Evolutionary conservation across 768 basidiomycete genomes (phyloP).

Genomic region (Amanita rubescens): DNA sequence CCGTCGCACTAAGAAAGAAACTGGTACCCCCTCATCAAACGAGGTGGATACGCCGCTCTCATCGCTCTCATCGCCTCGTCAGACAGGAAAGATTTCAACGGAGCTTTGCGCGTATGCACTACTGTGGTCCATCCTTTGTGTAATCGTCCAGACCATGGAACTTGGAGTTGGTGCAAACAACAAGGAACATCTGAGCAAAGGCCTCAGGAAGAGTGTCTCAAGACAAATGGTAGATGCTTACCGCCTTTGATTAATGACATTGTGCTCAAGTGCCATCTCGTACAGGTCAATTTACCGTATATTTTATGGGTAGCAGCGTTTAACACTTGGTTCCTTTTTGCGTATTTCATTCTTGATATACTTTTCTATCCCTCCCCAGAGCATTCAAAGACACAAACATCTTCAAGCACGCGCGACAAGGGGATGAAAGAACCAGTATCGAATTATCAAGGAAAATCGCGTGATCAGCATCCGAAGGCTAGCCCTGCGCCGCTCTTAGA

Average conservation of each 20-base stretch:
- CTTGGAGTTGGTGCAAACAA: constrained; percentile 30
- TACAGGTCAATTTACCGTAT: constrained; percentile 82
- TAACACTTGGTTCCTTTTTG: constrained; percentile 80
- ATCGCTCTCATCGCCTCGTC: constrained; percentile 32
- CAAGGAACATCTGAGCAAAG: constrained; percentile 12
- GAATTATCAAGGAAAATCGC: not conserved
- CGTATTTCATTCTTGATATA: constrained; percentile 73
- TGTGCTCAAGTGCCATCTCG: not conserved
- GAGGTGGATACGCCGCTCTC: not conserved
- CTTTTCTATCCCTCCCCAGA: constrained; percentile 48
- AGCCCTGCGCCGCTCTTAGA: constrained; percentile 48
- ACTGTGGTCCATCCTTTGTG: constrained; percentile 70
- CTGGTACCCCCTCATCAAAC: constrained; percentile 9
- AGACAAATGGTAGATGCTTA: constrained; percentile 34
- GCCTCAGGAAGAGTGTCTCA: constrained; percentile 23
- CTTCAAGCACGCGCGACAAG: not conserved
- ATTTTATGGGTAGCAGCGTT: constrained; percentile 84
- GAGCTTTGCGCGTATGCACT: constrained; percentile 72
- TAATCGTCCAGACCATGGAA: constrained; percentile 24
- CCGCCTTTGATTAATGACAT: not conserved
- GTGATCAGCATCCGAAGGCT: not conserved
- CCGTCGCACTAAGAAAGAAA: constrained; percentile 13
- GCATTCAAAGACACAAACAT: constrained; percentile 11
- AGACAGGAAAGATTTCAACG: constrained; percentile 66
- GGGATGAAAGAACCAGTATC: constrained; percentile 10